Conservation (phyloP, 306 rosid genomes). For the Cicer bijugum region DNA sequence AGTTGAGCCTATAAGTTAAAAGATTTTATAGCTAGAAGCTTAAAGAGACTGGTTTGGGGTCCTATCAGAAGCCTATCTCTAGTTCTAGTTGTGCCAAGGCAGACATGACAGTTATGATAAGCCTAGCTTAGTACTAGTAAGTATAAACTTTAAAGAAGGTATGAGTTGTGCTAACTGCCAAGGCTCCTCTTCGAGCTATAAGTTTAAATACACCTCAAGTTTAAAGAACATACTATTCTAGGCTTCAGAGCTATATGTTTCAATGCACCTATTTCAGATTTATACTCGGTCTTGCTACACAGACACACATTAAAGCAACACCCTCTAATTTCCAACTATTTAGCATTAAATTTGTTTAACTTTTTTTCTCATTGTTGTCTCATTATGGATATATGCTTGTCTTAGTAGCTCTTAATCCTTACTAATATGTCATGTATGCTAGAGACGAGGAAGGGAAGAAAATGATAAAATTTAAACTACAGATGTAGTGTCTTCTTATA, state of each 20-base stretch:
- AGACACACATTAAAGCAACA: not conserved
- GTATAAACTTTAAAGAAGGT: not conserved
- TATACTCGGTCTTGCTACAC: not conserved
- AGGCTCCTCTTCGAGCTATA: not conserved
- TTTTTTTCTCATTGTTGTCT: not conserved
- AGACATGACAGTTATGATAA: not conserved
- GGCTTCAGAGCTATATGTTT: too few relatives aligned
- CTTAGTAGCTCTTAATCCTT: constrained; percentile 16
- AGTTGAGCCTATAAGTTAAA: too few relatives aligned
- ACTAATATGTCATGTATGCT: not conserved
- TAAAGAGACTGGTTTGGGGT: too few relatives aligned
- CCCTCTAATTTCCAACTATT: constrained; percentile 1
- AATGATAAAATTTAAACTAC: constrained; percentile 18
- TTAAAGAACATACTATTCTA: too few relatives aligned
- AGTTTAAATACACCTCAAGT: constrained; percentile 10
- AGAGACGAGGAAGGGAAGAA: constrained; percentile 4
- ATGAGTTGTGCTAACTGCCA: too few relatives aligned
- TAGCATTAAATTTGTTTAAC: not conserved
- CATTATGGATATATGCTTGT: constrained; percentile 14
- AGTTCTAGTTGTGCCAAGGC: not conserved
- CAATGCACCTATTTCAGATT: not conserved
- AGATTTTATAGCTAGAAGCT: too few relatives aligned
- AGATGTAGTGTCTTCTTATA: constrained; percentile 15
- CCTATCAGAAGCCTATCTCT: too few relatives aligned
- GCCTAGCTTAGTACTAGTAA: not conserved